These are phyloP conservation scores for Arxiozyma heterogenica DNA, from an alignment of 1,139 yeast genomes.

Conservation along the genomic window DNA sequence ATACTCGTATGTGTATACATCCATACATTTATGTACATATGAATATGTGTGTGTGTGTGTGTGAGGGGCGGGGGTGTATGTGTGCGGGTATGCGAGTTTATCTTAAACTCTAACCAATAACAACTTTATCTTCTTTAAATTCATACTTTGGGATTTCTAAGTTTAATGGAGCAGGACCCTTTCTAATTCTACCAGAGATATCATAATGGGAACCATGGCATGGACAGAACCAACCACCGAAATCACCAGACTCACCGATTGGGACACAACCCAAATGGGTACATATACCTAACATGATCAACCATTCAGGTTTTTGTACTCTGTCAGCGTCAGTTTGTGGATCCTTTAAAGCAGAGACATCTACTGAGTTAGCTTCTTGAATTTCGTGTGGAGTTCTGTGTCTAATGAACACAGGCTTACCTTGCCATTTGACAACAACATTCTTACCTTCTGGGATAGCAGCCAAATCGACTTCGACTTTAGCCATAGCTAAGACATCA, in stretches of 20 bases:
- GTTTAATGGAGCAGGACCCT: conserved; percentile 99
- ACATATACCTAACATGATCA: conserved; percentile 98
- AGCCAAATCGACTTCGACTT: conserved; percentile 91
- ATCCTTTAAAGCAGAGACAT: conserved; percentile 72
- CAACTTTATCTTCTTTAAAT: conserved; percentile 69
- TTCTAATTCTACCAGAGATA: conserved; percentile 99
- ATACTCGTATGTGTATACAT: too few species aligned
- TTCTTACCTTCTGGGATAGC: conserved; percentile 97
- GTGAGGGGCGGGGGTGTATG: too few species aligned
- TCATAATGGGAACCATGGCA: conserved; percentile 99
- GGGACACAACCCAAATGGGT: conserved; percentile 99
- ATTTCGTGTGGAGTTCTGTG: conserved; percentile 94
- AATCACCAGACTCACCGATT: conserved; percentile 99
- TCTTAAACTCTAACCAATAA: conserved; percentile 52
- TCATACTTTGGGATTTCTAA: conserved; percentile 92
- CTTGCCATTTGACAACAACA: conserved; percentile 98
- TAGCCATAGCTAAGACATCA: conserved; percentile 98
- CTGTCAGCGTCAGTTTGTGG: conserved; percentile 91
- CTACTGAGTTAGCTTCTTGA: conserved; percentile 83
- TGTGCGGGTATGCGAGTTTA: too few species aligned
- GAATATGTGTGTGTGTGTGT: too few species aligned
- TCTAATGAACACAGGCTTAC: conserved; percentile 98
- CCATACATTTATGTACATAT: too few species aligned
- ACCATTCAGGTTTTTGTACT: conserved; percentile 96
- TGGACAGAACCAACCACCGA: conserved; percentile 99